Base-by-base conservation (phyloP, 1,284 basidiomycete genomes). In the Trichosporon ovoides region DNA sequence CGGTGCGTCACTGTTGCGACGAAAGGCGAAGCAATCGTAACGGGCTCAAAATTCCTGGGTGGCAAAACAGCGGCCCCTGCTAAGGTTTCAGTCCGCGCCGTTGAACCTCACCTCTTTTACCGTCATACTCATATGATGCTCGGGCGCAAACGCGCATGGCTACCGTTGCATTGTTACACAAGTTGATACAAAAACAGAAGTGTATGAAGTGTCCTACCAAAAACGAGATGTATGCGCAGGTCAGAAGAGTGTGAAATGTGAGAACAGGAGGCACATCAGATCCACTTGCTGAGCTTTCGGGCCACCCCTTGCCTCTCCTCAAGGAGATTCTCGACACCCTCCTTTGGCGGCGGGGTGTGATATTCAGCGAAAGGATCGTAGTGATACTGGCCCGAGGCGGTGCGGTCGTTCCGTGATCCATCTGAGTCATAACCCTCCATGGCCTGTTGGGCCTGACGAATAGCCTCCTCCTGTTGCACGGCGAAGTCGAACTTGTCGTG, bases 331-430 rank as follows among this genome's bases (percentile, higher is more conserved):
- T 48, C 43, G 14, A 48, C 59, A 12, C 35, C 38, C 19, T 48
- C 51, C 40, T 35, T 59, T 14, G 51, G 3, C 12, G 24, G 12
- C 3, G 43, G 22, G 7, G 43, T 7, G 3, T 70, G 68, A 55
- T 74, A 74, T 19, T 64, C 60, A 2, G 68, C 65, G 53, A 70
- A 74, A 12, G 72, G 70, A 54, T 74, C 72, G 24, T 56, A 48
- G 1, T 62, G 52, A 61, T 69, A 71, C 35, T 61, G 48, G 2
- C 69, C 69, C 24, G 65, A 67, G 24, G 57, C 53, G 14, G 46
- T 57, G 51, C 65, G 38, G 22, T 49, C 33, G 22, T 49, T 48
- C 16, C 43, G 43, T 7, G 24, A 22, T 4, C 14, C 12, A 24
- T 35, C 51, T 11, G 38, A 34, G 18, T 48, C 43, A 22, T 48